Evolutionary conservation across 345 rosid genomes (phyloP), one percentile per base, ranked within the genome.

Genomic region (Euphorbia lathyris): DNA sequence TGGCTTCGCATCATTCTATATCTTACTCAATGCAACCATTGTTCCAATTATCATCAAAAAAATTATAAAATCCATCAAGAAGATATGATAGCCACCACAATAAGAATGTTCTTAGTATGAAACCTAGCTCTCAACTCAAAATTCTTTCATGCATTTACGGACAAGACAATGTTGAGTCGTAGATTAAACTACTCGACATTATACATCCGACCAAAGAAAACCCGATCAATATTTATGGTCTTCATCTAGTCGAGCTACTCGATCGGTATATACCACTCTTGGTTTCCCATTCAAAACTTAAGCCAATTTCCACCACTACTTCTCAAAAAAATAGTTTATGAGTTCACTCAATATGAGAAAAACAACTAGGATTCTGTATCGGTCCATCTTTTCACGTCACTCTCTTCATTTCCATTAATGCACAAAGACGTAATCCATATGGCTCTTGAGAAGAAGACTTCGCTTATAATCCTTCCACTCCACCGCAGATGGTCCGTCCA

Each of bases 351-450:
- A 3, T 80, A 61, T 45, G 70, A 79, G 42, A 43, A 50, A 10
- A 63, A 30, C 32, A 62, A 48, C 6, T 30, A 36, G 40, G 83
- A 78, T 26, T 0, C 65, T 12, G 69, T 74, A 0, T 47, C 72
- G 7, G 70, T 80, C 8, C 56, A 48, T 10, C 67, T 61, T 60
- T 81, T 69, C 78, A 87, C 87, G 0, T 77, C 84, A 43, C 66
- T 78, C 55, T 85, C 91, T 32, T 75, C 78, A 4, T 74, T 80
- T 1, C 72, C 75, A 27, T 62, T 86, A 12, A 87, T 87, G 96
- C 80, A 86, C 6, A 89, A 87, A 34, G 96, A 87, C 57, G 75
- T 86, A 0, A 79, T 90, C 71, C 70, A 75, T 34, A 87, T 86
- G 34, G 87, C 95, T 1, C 69, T 79, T n/a, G 85, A 86, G 70